Evolutionary conservation across 805 yeast genomes (phyloP), one percentile per base, ranked within the genome.

Genomic region (Teunomyces panamensis): DNA sequence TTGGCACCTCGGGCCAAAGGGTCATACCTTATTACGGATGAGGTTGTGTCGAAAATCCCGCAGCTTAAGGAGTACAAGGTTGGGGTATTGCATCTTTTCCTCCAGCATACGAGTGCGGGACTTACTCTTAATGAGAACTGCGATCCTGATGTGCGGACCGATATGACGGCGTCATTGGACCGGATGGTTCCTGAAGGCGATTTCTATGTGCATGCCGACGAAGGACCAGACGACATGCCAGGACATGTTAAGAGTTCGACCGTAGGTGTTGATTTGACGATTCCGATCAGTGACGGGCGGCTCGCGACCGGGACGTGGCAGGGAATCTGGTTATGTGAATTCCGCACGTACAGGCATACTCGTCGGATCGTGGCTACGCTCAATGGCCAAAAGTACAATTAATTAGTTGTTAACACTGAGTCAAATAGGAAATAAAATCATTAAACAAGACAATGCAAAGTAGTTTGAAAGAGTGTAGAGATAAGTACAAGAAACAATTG

Each of bases 151-250:
- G 95, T 87, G 9, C 74, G 91, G 51, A 64, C 58, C 1, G 95
- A 87, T 58, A 76, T 88, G 87, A 73, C 76, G 8, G 73, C 76
- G 20, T 79, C 86, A 0, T 64, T 88, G 54, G 85, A 82, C 56
- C 68, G 79, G 44, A 69, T 87, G 48, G 87, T 80, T 2, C 95
- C 95, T 0, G 92, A 87, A 57, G 78, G 73, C 5, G 70, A 71
- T 45, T 61, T 65, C 32, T 85, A 84, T 55, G 57, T 75, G 41
- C 91, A 84, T 61, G 79, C 77, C 10, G 92, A 85, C 46, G 95
- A 87, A 64, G 95, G 89, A 0, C 76, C 87, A 3, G 95, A 88
- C 60, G 95, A 87, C 61, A 84, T 87, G 90, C 88, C 92, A 1
- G 87, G 91, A 0, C 95, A 87, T 63, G 82, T 83, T 44, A 83